These are phyloP conservation scores for Saturnispora diversa DNA, from an alignment of 805 yeast genomes.

Conservation along the genomic window DNA sequence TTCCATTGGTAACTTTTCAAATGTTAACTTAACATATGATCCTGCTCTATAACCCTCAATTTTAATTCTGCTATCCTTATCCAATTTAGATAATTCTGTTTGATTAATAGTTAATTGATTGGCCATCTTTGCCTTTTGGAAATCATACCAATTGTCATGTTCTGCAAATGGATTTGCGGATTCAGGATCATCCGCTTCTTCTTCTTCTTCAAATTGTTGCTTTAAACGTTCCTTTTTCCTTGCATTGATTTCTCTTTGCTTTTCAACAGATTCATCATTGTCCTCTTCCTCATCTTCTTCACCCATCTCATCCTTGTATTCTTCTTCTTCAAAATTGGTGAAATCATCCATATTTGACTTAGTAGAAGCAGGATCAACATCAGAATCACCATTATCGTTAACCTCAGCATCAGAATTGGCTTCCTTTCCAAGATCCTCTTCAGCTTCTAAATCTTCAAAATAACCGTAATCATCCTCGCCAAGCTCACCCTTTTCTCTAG, in stretches of 20 bases:
- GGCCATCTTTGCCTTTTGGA: conserved; percentile 94
- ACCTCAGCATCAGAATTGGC: conserved; percentile 35
- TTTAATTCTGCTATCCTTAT: conserved; percentile 61
- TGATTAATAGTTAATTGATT: conserved; percentile 92
- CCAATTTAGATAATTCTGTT: conserved; percentile 66
- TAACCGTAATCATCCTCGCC: conserved; percentile 32
- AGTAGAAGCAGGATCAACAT: conserved; percentile 41
- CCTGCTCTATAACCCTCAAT: conserved; percentile 94
- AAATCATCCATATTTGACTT: conserved; percentile 41
- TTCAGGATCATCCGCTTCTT: conserved; percentile 69
- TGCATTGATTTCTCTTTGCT: conserved; percentile 74
- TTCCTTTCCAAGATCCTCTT: conserved; percentile 33
- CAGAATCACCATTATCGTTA: too few relatives aligned
- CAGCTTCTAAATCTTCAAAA: conserved; percentile 26
- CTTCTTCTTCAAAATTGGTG: conserved; percentile 49
- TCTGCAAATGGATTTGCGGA: conserved; percentile 42
- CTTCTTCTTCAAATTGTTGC: conserved; percentile 83
- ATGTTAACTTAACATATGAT: conserved; percentile 82
- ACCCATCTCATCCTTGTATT: conserved; percentile 33
- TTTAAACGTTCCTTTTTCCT: conserved; percentile 82
- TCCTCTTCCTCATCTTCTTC: conserved; percentile 39
- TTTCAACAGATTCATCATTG: conserved; percentile 49
- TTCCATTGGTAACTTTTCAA: conserved; percentile 81
- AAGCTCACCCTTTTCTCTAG: conserved; percentile 17
- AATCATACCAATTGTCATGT: conserved; percentile 95